Base-by-base conservation (phyloP, 495 filamentous ascomycete genomes). In the Aspergillus kassunensis region DNA sequence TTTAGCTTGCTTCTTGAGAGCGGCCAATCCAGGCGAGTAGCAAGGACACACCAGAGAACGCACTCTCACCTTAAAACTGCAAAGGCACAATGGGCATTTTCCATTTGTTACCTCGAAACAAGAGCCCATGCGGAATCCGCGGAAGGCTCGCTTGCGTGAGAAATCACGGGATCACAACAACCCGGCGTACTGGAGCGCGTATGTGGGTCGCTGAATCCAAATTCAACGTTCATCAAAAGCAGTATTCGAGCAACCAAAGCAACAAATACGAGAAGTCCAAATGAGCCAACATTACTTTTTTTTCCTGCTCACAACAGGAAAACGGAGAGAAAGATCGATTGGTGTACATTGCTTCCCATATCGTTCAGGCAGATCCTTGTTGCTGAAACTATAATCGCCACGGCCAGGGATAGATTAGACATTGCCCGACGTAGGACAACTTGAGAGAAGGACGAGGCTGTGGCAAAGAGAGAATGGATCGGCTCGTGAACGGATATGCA, bases 191-290 rank as follows among this genome's bases (percentile, higher is more conserved):
- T 69, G 73, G 67, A 68, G 60, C 60, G 47, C 65, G 62, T 60
- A 71, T 63, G 69, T 68, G 71, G 70, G 70, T 67, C 66, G 48
- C 27, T 44, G 39, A 71, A 73, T 72, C 51, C 68, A 74, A 76
- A 65, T 73, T 62, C 61, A 73, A 74, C 71, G 70, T 76, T n/a
- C 70, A 55, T 52, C 45, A 51, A 44, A 44, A 45, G 42, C 11
- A 19, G 42, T 29, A 30, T 49, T 27, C 20, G 27, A 40, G n/a
- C 21, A 33, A 33, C 35, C 23, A 18, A 18, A 25, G 30, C 19
- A 34, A n/a, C 13, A 10, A 44, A 10, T 9, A 13, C 21, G 3
- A 23, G 37, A 21, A 2, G 16, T 41, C 19, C n/a, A 23, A 44
- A 23, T 25, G 27, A 35, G 27, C 12, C 47, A 44, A 13, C 21